phyloP scores from a whole-genome alignment of 441 rosid species.

The Croton laevigatus region DNA sequence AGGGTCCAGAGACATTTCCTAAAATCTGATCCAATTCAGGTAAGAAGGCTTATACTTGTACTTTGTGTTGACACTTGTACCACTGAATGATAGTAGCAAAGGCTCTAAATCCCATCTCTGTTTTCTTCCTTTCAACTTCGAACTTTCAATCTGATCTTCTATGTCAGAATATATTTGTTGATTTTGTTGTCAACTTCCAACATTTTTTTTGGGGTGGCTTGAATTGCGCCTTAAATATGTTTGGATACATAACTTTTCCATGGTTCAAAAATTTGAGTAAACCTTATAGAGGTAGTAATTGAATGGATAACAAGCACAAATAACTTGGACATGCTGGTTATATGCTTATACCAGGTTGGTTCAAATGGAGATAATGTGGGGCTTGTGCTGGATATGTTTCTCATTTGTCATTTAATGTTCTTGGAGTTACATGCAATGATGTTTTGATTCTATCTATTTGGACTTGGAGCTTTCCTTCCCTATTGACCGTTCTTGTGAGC shows the following conservation, averaged over 20 bases:
- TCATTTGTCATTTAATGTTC: neutral
- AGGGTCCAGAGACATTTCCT: conserved; percentile 80
- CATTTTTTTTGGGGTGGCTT: neutral
- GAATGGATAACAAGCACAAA: neutral
- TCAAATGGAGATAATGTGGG: neutral
- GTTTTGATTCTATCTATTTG: neutral
- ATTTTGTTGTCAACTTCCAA: neutral
- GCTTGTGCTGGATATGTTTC: neutral
- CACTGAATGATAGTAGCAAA: too few species aligned
- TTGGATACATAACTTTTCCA: neutral
- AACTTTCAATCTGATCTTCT: neutral
- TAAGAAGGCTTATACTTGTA: conserved; percentile 21
- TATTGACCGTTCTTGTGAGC: neutral
- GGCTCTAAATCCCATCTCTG: too few species aligned
- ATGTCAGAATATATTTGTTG: neutral
- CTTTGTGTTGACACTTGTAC: neutral
- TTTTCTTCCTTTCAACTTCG: neutral
- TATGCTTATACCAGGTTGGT: neutral
- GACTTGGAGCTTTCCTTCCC: neutral
- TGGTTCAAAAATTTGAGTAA: neutral
- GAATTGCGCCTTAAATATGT: neutral
- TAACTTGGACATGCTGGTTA: neutral
- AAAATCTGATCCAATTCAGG: conserved; percentile 72
- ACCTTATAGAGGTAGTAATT: neutral
- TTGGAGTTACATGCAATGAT: neutral